Percentiles rank a stretch among this genome's conserved stretches.
phyloP scores from a whole-genome alignment of 2,329 filamentous ascomycete species.

The Sporothrix brasiliensis region DNA sequence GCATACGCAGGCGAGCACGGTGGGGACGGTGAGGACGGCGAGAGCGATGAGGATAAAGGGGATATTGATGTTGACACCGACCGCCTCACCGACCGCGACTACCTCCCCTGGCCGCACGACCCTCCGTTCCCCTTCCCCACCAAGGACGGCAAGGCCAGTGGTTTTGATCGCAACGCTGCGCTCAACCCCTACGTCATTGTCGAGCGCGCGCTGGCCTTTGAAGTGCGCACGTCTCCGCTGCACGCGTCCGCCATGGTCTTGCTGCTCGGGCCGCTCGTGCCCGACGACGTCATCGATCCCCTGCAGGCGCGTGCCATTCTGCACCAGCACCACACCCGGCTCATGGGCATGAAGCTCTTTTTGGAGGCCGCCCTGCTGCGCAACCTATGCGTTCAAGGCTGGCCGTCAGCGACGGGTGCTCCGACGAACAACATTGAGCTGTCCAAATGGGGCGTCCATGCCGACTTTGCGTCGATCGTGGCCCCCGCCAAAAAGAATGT shows the following conservation, averaged over 20 bases:
- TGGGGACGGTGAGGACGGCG: constrained; percentile 27
- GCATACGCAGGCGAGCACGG: not conserved
- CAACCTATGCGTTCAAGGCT: constrained; percentile 62
- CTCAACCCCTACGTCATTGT: constrained; percentile 61
- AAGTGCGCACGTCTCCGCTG: constrained; percentile 58
- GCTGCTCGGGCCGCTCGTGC: constrained; percentile 60
- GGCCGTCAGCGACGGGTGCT: constrained; percentile 46
- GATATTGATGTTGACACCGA: constrained; percentile 23
- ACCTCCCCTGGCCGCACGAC: constrained; percentile 61
- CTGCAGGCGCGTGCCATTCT: constrained; percentile 60
- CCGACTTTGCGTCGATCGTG: constrained; percentile 51
- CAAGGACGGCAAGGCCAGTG: constrained; percentile 25
- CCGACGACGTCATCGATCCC: constrained; percentile 57
- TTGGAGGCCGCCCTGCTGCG: constrained; percentile 63
- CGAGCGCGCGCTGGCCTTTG: constrained; percentile 58
- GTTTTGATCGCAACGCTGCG: constrained; percentile 41
- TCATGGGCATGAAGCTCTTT: constrained; percentile 63
- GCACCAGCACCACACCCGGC: constrained; percentile 61
- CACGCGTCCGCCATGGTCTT: constrained; percentile 65
- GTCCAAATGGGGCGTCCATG: constrained; percentile 53
- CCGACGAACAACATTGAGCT: constrained; percentile 43
- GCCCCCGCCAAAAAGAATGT: constrained; percentile 58
- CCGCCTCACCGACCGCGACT: constrained; percentile 60
- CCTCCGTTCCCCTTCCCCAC: constrained; percentile 56
- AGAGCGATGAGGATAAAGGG: constrained; percentile 26